Evolutionary conservation across 345 rosid species (phyloP).

Genomic region (Turnera subulata): DNA sequence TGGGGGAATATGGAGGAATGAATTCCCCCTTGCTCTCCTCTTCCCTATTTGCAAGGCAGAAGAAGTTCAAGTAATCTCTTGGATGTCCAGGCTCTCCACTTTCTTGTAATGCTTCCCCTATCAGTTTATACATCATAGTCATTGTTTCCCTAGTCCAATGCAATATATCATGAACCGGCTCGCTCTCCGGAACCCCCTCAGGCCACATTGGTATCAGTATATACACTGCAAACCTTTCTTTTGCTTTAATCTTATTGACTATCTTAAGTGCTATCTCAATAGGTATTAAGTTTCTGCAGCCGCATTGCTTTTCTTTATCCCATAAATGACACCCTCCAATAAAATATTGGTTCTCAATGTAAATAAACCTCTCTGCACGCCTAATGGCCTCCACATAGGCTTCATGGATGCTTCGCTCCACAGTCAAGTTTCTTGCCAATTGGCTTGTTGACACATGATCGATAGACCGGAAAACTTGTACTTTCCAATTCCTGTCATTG

Average conservation of each 20-base stretch:
- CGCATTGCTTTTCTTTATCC: slow-evolving; percentile 55
- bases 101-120: slow-evolving; percentile 65
- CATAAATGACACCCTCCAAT: slow-evolving; percentile 79
- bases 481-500: slow-evolving; percentile 54
- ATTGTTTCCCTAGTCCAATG: slow-evolving; percentile 89
- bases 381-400: slow-evolving; percentile 74
- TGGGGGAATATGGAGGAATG: slow-evolving; percentile 51
- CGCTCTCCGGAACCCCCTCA: slow-evolving; percentile 79
- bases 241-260: slow-evolving; percentile 50
- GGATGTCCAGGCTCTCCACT: slow-evolving; percentile 50
- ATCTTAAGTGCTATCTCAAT: slow-evolving; percentile 74
- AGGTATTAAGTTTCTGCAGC: slow-evolving; percentile 80
- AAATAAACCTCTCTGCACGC: slow-evolving; percentile 68
- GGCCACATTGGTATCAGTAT: slow-evolving; percentile 97
- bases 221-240: slow-evolving; percentile 70
- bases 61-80: slow-evolving; percentile 75
- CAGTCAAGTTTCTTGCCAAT: slow-evolving; percentile 38
- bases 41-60: slow-evolving; percentile 90
- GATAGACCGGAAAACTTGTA: slow-evolving; percentile 75
- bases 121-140: slow-evolving; percentile 73
- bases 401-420: slow-evolving; percentile 75
- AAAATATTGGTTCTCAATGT: slow-evolving; percentile 88
- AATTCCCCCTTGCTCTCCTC: slow-evolving; percentile 46
- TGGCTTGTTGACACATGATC: slow-evolving; percentile 56
- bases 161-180: slow-evolving; percentile 75